These are phyloP conservation scores for Mycena haematopus DNA, from an alignment of 768 basidiomycete genomes.

Conservation along the genomic window DNA sequence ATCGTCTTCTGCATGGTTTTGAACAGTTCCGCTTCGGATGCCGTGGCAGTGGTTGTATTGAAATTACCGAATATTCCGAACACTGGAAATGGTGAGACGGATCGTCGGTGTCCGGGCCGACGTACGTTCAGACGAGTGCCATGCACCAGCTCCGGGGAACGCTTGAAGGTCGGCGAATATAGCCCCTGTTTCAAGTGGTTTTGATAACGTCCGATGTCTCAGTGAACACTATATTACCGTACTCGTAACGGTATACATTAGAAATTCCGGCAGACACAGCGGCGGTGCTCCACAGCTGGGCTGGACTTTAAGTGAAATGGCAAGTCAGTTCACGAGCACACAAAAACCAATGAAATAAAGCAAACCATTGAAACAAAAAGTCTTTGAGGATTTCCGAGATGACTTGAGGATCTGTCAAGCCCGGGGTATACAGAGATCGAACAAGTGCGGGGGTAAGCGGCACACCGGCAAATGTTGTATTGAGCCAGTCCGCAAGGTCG, in stretches of 20 bases:
- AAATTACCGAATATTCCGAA: conserved; percentile 36
- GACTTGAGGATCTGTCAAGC: conserved; percentile 26
- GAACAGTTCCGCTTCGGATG: conserved; percentile 32
- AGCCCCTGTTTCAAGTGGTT: conserved; percentile 5
- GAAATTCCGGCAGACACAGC: conserved; percentile 23
- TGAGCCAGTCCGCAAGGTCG: conserved; percentile 26
- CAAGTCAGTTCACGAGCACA: neutral
- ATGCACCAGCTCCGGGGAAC: conserved; percentile 33
- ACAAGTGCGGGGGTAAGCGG: conserved; percentile 21
- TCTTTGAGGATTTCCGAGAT: conserved; percentile 29
- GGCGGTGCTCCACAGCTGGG: conserved; percentile 23
- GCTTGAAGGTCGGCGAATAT: conserved; percentile 32
- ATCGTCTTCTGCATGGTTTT: conserved; percentile 30
- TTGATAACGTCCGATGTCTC: neutral
- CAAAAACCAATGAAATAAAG: neutral
- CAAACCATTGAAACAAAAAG: conserved; percentile 27
- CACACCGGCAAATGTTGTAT: neutral
- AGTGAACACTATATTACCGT: conserved; percentile 17
- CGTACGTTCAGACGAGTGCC: conserved; percentile 32
- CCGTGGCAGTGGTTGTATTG: conserved; percentile 33
- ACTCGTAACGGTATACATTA: conserved; percentile 31
- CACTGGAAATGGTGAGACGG: conserved; percentile 17
- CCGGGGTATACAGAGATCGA: conserved; percentile 28
- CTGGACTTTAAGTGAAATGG: conserved; percentile 17
- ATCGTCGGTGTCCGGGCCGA: neutral